Base-by-base conservation (phyloP, 805 yeast genomes). In the Metschnikowia baotianmanensis region DNA sequence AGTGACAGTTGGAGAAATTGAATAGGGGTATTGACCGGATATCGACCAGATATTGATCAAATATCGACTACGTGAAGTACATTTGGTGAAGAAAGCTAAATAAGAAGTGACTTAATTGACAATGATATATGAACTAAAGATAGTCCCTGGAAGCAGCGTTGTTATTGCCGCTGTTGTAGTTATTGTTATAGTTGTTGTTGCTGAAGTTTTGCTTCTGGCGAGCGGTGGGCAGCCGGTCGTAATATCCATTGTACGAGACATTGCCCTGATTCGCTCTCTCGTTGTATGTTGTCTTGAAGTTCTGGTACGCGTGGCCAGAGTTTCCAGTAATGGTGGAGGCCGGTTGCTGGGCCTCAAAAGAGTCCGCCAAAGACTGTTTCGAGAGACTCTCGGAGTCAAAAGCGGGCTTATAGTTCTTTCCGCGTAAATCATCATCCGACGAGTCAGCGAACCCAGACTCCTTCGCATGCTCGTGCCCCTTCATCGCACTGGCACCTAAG, bases 401-500 rank as follows among this genome's bases (percentile, higher is more conserved):
- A 2, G 45, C 44, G 3, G 50, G 44, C 22, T 32, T 37, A 36
- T 43, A 49, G 5, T 42, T 34, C 11, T 30, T 34, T 17, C 34
- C 38, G 13, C 37, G 42, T 7, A 48, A 51, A 16, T 57, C 63
- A 12, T 61, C 71, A 31, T 59, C 65, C 12, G 63, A 68, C 4
- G 44, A 45, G 36, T 65, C 70, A 21, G 45, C 57, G 19, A 63
- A 67, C 30, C 41, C 61, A 4, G 48, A 36, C 11, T 36, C 43
- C 15, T 52, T 48, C 16, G 59, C 63, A 40, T 67, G 63, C 41
- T 76, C 80, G 52, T 78, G 82, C 15, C 82, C 83, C 54, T 73
- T 75, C 81, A 76, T 76, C 28, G 82, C 82, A 19, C 81, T 72
- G 3, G 83, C 84, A 23, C 89, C 90, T 38, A 84, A 71, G 1